phyloP scores from a whole-genome alignment of 2,329 filamentous ascomycete genomes.

The Hypoxylon sp. region DNA sequence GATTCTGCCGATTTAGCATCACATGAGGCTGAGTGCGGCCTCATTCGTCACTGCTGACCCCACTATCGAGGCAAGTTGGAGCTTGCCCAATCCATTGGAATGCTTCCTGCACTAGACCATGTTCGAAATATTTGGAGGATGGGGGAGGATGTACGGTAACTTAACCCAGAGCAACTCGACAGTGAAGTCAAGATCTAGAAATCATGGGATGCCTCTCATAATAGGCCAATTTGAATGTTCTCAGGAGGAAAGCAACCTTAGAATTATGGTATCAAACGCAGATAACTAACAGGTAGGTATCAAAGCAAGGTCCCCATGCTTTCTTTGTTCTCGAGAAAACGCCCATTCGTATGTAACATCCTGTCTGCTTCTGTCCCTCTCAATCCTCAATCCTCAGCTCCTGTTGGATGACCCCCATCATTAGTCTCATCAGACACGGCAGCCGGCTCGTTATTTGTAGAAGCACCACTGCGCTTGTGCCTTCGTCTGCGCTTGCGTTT shows the following conservation, averaged over 20 bases:
- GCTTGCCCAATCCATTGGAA: constrained; percentile 3
- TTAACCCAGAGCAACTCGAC: background rate
- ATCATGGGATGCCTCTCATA: background rate
- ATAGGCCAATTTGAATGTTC: background rate
- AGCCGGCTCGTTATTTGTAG: constrained; percentile 18
- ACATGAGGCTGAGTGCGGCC: constrained; percentile 22
- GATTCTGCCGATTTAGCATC: background rate
- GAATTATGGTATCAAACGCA: constrained; percentile 34
- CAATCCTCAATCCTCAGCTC: constrained; percentile 27
- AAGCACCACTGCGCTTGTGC: constrained; percentile 43
- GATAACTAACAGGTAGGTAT: no score
- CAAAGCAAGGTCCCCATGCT: constrained; percentile 6
- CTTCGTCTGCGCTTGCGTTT: constrained; percentile 48
- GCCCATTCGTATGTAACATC: constrained; percentile 12
- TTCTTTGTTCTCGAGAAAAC: constrained; percentile 12
- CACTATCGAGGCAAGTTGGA: constrained; percentile 2
- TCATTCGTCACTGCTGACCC: constrained; percentile 11
- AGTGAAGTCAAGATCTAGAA: background rate
- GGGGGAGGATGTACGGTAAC: no score
- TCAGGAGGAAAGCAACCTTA: constrained; percentile 13
- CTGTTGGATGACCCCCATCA: background rate
- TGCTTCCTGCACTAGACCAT: background rate
- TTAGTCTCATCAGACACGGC: constrained; percentile 6
- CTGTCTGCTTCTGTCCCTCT: background rate
- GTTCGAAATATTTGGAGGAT: background rate